phyloP scores from a whole-genome alignment of 306 rosid species.

The Carpinus viminea region DNA sequence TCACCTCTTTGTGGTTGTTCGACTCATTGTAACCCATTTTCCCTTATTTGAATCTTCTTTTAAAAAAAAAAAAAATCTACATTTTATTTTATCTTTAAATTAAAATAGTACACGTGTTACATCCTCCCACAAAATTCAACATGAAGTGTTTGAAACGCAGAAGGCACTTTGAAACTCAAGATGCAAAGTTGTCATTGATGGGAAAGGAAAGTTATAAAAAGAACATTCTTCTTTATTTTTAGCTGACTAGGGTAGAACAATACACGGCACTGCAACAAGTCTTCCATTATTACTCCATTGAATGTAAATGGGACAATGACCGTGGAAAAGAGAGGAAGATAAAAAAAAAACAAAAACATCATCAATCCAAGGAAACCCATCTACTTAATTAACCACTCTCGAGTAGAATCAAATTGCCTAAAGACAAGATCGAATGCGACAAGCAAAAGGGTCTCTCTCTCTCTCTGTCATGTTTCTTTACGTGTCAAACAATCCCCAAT shows the following conservation, averaged over 20 bases:
- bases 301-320: not conserved
- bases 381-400: not conserved
- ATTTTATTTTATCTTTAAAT: too few species aligned
- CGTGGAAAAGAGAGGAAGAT: not conserved
- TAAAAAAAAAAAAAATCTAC: too few species aligned
- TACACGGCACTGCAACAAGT: not conserved
- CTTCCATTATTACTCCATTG: not conserved
- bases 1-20: too few species aligned
- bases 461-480: not conserved
- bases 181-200: not conserved
- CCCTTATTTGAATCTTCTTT: too few species aligned
- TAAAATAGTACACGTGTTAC: too few species aligned
- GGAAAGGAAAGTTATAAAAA: not conserved
- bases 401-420: not conserved
- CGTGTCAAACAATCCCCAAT: conserved; percentile 3
- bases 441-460: not conserved
- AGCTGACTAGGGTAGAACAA: not conserved
- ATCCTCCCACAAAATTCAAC: too few species aligned
- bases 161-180: not conserved
- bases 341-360: too few species aligned
- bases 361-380: not conserved
- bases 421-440: not conserved
- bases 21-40: too few species aligned
- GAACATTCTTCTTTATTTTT: not conserved
- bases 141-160: not conserved